Base-by-base conservation (phyloP, 108 stramenopile genomes). In the Cyclotella kingstonii region DNA sequence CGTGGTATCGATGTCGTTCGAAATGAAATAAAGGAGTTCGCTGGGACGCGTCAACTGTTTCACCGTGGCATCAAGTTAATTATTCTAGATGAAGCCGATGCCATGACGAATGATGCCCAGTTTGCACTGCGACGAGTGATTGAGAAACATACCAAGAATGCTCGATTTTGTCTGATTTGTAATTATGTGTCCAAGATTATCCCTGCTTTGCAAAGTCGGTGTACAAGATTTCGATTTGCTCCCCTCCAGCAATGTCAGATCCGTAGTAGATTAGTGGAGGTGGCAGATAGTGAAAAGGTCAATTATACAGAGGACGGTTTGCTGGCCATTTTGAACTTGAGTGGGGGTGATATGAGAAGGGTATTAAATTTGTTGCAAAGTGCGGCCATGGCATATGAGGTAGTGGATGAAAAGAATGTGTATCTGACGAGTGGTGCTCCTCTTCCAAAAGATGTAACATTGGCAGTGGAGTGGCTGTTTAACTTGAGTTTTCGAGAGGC, bases 121-220 rank as follows among this genome's bases (percentile, higher is more conserved):
- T 90, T 91, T 65, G 96, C 96, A 0, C 60, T 97, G 28, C 78
- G 96, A 12, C 69, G 89, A 2, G 82, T 97, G 22, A 94, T 97
- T 60, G 92, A 96, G 66, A 94, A 95, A 59, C 93, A 93, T 69
- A 93, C 94, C 18, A 82, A 78, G 49, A 97, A 97, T 79, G 81
- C 90, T 18, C 77, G 96, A 38, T 97, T 97, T 78, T 97, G 96
- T 68, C 54, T 97, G 56, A 96, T 97, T 68, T 95, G 96, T 67
- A 97, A 97, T 73, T 97, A 97, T 70, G 96, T 94, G 30, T 82
- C 70, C 68, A 97, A 96, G 76, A 95, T 97, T 70, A 97, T 96
- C 60, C 96, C 96, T 3, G 96, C 96, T 14, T 65, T 97, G 55
- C 96, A 97, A 69, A 75, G 70, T 15, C 81, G 96, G 27, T 97